Evolutionary conservation across 768 basidiomycete species (phyloP).

Genomic region (Stropharia rugosoannulata): DNA sequence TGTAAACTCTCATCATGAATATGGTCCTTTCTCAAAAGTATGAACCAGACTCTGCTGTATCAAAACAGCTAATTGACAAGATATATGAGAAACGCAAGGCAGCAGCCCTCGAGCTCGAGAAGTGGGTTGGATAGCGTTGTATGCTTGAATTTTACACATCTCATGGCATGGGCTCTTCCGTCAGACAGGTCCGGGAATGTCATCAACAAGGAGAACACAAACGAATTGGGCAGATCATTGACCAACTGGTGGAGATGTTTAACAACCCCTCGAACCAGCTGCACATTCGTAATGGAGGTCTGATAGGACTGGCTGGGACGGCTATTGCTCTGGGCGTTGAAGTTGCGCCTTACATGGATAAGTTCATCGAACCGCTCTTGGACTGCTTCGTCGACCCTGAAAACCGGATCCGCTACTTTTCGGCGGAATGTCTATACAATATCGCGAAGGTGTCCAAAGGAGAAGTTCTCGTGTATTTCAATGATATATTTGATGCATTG

Average conservation of each 20-base stretch:
- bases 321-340: slow-evolving; percentile 97
- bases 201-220: slow-evolving; percentile 78
- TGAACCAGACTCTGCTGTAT: slow-evolving; percentile 62
- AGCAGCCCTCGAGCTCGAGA: slow-evolving; percentile 94
- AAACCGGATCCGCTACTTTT: slow-evolving; percentile 95
- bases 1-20: not conserved
- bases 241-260: slow-evolving; percentile 95
- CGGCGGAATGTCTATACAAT: slow-evolving; percentile 97
- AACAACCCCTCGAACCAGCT: slow-evolving; percentile 77
- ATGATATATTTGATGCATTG: slow-evolving; percentile 95
- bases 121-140: slow-evolving; percentile 44
- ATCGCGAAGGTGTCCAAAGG: slow-evolving; percentile 97
- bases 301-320: slow-evolving; percentile 94
- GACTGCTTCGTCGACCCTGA: slow-evolving; percentile 93
- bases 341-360: slow-evolving; percentile 91
- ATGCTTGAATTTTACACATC: not conserved
- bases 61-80: slow-evolving; percentile 86
- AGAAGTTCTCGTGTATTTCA: slow-evolving; percentile 95
- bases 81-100: slow-evolving; percentile 97
- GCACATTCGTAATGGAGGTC: slow-evolving; percentile 90
- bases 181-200: slow-evolving; percentile 83
- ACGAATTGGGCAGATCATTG: slow-evolving; percentile 83
- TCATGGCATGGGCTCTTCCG: slow-evolving; percentile 1
- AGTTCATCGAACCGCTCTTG: slow-evolving; percentile 86
- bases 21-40: not conserved